Evolutionary conservation across 805 yeast species (phyloP).

Genomic region (Diddensiella santjacobensis): DNA sequence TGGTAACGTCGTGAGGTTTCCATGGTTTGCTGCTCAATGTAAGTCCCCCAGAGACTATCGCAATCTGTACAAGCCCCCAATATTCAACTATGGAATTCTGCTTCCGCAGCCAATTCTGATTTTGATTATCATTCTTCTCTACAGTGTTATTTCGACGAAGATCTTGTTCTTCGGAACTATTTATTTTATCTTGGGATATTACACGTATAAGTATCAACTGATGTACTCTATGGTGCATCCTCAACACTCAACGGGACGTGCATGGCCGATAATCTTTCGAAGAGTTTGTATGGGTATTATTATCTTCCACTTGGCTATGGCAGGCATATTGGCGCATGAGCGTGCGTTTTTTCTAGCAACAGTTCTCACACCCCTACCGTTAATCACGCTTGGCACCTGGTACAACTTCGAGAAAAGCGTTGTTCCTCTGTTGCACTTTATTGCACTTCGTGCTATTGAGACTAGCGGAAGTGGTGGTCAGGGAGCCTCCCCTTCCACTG

Average conservation of each 20-base stretch:
- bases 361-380: conserved; percentile 70
- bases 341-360: conserved; percentile 74
- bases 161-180: conserved; percentile 78
- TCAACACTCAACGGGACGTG: conserved; percentile 94
- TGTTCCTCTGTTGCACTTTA: conserved; percentile 75
- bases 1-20: conserved; percentile 73
- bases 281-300: conserved; percentile 76
- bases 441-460: conserved; percentile 79
- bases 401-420: conserved; percentile 82
- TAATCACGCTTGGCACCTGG: conserved; percentile 58
- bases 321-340: conserved; percentile 80
- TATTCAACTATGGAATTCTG: conserved; percentile 84
- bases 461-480: conserved; percentile 16
- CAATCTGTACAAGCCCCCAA: conserved; percentile 79
- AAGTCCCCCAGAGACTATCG: conserved; percentile 81
- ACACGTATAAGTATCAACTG: conserved; percentile 86
- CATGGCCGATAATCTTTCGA: conserved; percentile 88
- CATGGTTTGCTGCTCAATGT: conserved; percentile 59
- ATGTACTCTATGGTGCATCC: conserved; percentile 90
- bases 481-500: neutral
- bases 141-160: conserved; percentile 85
- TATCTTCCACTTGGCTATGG: conserved; percentile 87
- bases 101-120: conserved; percentile 89
- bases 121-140: conserved; percentile 76
- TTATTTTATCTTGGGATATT: conserved; percentile 81